Evolutionary conservation across 306 rosid species (phyloP).

Genomic region (Styphnolobium japonicum): DNA sequence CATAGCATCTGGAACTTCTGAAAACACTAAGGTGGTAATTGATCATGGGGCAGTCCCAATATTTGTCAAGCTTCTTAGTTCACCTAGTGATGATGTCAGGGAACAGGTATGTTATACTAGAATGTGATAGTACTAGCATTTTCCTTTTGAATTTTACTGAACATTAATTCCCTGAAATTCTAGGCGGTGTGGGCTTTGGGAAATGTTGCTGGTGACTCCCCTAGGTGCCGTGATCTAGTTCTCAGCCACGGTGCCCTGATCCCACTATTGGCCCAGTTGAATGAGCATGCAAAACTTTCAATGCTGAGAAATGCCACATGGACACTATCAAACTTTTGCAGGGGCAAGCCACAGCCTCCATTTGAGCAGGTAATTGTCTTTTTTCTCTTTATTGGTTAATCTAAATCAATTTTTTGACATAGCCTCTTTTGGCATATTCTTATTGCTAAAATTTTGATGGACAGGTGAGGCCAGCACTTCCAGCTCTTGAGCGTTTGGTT

Average conservation of each 20-base stretch:
- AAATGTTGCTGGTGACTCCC: slow-evolving; percentile 88
- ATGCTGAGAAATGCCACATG: slow-evolving; percentile 88
- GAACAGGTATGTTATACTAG: slow-evolving; percentile 58
- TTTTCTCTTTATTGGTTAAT: not conserved
- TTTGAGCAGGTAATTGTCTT: slow-evolving; percentile 59
- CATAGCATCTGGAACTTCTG: slow-evolving; percentile 85
- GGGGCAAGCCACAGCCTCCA: slow-evolving; percentile 88
- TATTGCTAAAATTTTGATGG: slow-evolving; percentile 3
- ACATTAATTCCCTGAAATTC: slow-evolving; percentile 5
- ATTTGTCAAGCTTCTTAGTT: slow-evolving; percentile 71
- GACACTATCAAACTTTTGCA: slow-evolving; percentile 80
- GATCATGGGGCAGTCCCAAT: slow-evolving; percentile 85
- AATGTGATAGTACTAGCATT: not conserved
- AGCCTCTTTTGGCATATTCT: not conserved
- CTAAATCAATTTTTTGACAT: not conserved
- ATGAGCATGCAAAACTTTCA: slow-evolving; percentile 73
- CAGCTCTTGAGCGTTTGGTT: slow-evolving; percentile 68
- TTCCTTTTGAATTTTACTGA: not conserved
- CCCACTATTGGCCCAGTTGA: slow-evolving; percentile 67
- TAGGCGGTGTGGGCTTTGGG: slow-evolving; percentile 95
- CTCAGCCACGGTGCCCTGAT: slow-evolving; percentile 64
- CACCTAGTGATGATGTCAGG: slow-evolving; percentile 77
- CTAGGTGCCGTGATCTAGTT: slow-evolving; percentile 81
- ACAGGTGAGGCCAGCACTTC: slow-evolving; percentile 82
- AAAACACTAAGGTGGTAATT: slow-evolving; percentile 78